Evolutionary conservation across 352 stramenopile genomes (phyloP), one percentile per base, ranked within the genome.

Genomic region (Pythium folliculosum): DNA sequence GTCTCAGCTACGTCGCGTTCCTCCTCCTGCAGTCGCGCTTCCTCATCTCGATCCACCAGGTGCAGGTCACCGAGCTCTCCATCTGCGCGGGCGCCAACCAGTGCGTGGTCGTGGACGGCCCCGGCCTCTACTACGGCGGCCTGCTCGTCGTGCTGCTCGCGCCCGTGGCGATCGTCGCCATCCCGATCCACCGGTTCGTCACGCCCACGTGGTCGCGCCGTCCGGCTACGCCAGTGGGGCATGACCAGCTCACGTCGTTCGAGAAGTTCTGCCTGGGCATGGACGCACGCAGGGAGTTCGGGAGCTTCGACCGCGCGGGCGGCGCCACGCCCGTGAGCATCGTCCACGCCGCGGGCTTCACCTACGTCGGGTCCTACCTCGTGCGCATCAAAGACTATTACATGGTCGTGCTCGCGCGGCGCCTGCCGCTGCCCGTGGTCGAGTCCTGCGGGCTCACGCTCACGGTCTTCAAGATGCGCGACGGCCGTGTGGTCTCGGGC

Each of bases 321-420:
- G 37, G 38, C 48, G 49, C 50, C 14, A 71, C 65, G 43, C 65
- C 65, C 38, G 62, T 71, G 30, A 61, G 64, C n/a, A 63, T 70
- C n/a, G 64, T 70, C 13, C 64, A 70, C 37, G 55, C 64, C 12
- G 64, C 64, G 4, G 64, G 64, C 35, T 70, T 65, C 50, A 70
- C 64, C 48, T 70, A 61, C 57, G 48, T 70, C n/a, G 64, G 64
- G 6, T 25, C 55, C 37, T 57, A 65, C 38, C 25, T 70, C 17
- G 64, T 70, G 48, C 64, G 64, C 7, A 61, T 70, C 49, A 70
- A 70, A 22, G 65, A 71, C 44, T 71, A 56, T 25, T 66, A 66
- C 35, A 71, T 71, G 65, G 51, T 71, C 22, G 43, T 71, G 30
- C 37, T 67, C 27, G 52, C 19, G 27, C 49, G 58, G 9, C 32